phyloP scores from a whole-genome alignment of 768 basidiomycete genomes.

The Hygrocybe punicea region DNA sequence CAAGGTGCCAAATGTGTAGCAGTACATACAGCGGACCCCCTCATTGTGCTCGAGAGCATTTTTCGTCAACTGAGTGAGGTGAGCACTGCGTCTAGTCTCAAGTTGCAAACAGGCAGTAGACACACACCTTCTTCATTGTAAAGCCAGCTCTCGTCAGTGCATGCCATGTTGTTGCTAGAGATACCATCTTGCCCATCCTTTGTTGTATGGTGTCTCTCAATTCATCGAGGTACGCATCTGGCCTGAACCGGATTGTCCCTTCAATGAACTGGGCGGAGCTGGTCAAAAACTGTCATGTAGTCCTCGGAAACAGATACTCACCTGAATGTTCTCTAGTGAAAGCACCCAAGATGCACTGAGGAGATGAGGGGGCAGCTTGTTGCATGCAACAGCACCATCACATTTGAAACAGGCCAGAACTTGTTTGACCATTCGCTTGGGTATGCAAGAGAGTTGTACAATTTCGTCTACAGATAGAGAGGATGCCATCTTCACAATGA shows the following conservation, averaged over 20 bases:
- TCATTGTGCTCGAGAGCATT: conserved; percentile 14
- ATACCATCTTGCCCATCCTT: conserved; percentile 6
- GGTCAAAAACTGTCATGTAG: background rate
- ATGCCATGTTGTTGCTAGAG: conserved; percentile 15
- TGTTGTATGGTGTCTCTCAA: conserved; percentile 8
- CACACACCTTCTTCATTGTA: conserved; percentile 19
- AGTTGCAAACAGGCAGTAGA: background rate
- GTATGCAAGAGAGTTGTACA: background rate
- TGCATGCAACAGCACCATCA: background rate
- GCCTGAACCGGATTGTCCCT: conserved; percentile 5
- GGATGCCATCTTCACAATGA: background rate
- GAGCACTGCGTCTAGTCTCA: too few species aligned
- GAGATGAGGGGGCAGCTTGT: background rate
- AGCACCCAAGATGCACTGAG: background rate
- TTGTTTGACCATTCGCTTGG: conserved; percentile 2
- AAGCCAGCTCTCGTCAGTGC: conserved; percentile 15
- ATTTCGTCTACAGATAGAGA: background rate
- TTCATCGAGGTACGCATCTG: conserved; percentile 17
- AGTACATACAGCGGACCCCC: conserved; percentile 9
- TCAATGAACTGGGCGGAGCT: conserved; percentile 6
- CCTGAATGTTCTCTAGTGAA: conserved; percentile 1
- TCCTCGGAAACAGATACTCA: background rate
- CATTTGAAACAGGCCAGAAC: background rate
- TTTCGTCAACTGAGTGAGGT: conserved; percentile 8
- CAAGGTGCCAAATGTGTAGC: conserved; percentile 5